A percentile compares a stretch with the other conserved stretches of the same genome.
phyloP scores from a whole-genome alignment of 1,284 basidiomycete species.

The Phellopilus nigrolimitatus region DNA sequence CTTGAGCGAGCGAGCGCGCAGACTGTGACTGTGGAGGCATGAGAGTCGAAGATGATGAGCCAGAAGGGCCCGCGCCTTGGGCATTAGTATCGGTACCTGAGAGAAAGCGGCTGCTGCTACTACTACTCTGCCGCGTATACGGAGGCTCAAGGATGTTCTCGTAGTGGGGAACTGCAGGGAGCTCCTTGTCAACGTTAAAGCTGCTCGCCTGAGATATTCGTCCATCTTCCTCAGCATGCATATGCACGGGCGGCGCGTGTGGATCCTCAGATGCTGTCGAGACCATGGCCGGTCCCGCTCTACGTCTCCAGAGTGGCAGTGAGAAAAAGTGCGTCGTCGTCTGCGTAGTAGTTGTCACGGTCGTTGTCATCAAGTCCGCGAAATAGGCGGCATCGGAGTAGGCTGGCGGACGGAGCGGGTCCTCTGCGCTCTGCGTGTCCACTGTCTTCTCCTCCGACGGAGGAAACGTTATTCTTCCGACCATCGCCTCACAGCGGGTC shows the following conservation, averaged over 20 bases:
- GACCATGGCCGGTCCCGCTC: slow-evolving; percentile 31
- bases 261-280: slow-evolving; percentile 22
- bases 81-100: background rate
- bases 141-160: slow-evolving; percentile 17
- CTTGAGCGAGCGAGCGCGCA: slow-evolving; percentile 47
- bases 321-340: slow-evolving; percentile 60
- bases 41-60: slow-evolving; percentile 6
- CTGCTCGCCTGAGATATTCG: slow-evolving; percentile 21
- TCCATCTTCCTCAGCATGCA: slow-evolving; percentile 29
- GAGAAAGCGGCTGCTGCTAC: background rate
- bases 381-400: slow-evolving; percentile 32
- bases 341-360: slow-evolving; percentile 45
- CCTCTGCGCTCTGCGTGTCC: background rate
- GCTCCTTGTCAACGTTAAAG: slow-evolving; percentile 50
- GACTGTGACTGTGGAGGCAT: slow-evolving; percentile 29
- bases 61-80: background rate
- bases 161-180: slow-evolving; percentile 55
- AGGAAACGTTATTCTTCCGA: slow-evolving; percentile 23
- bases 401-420: slow-evolving; percentile 37
- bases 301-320: slow-evolving; percentile 59
- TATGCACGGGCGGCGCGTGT: slow-evolving; percentile 25
- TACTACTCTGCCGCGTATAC: slow-evolving; percentile 9
- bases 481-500: slow-evolving; percentile 25
- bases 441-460: background rate
- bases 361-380: slow-evolving; percentile 46